Base-by-base conservation (phyloP, 192 early-diverging fungal genomes). In the Kickxella alabastrina region DNA sequence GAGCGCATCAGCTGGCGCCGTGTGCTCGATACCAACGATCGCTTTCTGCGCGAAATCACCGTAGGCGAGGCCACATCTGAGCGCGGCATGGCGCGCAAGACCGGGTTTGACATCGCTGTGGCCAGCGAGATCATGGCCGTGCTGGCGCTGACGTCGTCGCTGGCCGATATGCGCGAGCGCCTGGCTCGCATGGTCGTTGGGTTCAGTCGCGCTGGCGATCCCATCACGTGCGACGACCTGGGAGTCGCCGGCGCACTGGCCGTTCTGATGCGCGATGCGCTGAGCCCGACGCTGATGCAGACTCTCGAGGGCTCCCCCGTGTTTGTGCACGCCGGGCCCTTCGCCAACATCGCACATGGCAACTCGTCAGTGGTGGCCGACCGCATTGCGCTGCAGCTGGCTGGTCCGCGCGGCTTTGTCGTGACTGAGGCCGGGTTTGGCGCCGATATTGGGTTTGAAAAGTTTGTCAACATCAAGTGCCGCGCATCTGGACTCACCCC, bases 401-500 rank as follows among this genome's bases (percentile, higher is more conserved):
- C 88, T 10, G 92, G 93, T 32, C 82, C 84, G 13, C 63, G 72
- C 37, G 96, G 96, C 8, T 97, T 89, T 52, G 93, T 96, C 24
- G 84, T 97, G 28, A 99, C 96, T 26, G 96, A 99, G 75, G 93
- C 95, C n/a, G 96, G 96, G 13, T 99, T 99, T 62, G 96, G 96
- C 19, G 96, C 96, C 9, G 96, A 99, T 75, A 99, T 99, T 73
- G 96, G 96, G 29, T 95, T 97, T 88, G 96, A 99, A 57, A 99
- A 99, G 74, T 92, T 92, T 77, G 93, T 97, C 78, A 89, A 99
- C 78, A 97, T 99, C 79, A 99, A 99, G 70, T 99, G 96, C 68
- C 85, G 96, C 38, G 75, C 80, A 9, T 91, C 88, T 15, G 90
- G 88, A 21, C 77, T 99, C 10, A 70, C 89, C 13, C 96, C 96